Percentiles rank a stretch among this genome's conserved stretches.
phyloP scores from a whole-genome alignment of 1,284 basidiomycete species.

The Ganoderma sp. region DNA sequence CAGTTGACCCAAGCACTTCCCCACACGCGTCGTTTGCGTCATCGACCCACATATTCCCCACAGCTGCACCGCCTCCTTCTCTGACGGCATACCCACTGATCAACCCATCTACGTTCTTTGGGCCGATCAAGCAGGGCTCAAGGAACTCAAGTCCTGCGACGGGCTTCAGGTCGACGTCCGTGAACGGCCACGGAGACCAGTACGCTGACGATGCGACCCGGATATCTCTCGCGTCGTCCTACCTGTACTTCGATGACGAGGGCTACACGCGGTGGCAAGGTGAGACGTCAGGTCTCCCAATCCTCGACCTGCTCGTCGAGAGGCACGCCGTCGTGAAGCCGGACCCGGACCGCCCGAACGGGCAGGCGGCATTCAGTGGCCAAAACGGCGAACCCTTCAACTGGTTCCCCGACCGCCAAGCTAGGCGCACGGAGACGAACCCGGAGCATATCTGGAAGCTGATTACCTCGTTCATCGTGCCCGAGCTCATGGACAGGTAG shows the following conservation, averaged over 20 bases:
- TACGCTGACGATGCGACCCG: conserved; percentile 62
- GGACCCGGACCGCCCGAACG: conserved; percentile 41
- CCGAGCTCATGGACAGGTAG: conserved; percentile 90
- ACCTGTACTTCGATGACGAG: conserved; percentile 83
- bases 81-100: conserved; percentile 75
- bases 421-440: conserved; percentile 76
- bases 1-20: conserved; percentile 45
- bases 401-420: conserved; percentile 82
- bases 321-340: conserved; percentile 45
- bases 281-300: conserved; percentile 86
- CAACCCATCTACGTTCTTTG: conserved; percentile 80
- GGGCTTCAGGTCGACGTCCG: conserved; percentile 24
- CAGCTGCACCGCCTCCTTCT: conserved; percentile 77
- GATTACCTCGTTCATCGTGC: conserved; percentile 77
- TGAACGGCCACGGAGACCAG: conserved; percentile 45
- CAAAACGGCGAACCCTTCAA: conserved; percentile 45
- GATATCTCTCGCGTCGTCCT: conserved; percentile 71
- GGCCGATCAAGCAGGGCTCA: conserved; percentile 48
- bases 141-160: conserved; percentile 53
- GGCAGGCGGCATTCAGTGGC: conserved; percentile 34
- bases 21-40: conserved; percentile 62
- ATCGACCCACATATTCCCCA: conserved; percentile 54
- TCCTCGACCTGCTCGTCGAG: conserved; percentile 82
- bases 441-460: conserved; percentile 78
- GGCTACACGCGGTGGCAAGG: conserved; percentile 87